Evolutionary conservation across 192 early-diverging fungal species (phyloP).

Genomic region (Backusella mclennaniae): DNA sequence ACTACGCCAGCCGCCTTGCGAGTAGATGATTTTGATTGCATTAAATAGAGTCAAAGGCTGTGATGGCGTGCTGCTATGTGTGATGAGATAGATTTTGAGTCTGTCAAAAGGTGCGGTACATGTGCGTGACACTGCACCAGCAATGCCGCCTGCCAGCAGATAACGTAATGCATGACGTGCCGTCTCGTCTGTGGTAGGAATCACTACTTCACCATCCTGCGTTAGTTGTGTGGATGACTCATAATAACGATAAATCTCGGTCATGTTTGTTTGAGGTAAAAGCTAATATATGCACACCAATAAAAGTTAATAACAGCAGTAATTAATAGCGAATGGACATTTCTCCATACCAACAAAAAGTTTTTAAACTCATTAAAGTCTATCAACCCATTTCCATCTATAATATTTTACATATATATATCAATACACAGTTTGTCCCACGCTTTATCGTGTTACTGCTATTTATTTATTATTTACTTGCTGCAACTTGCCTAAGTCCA

Average conservation of each 20-base stretch:
- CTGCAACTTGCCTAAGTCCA: constrained; percentile 45
- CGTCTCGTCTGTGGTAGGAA: constrained; percentile 47
- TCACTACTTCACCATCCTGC: constrained; percentile 64
- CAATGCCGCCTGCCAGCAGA: constrained; percentile 66
- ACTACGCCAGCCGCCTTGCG: constrained; percentile 58
- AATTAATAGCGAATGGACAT: neutral
- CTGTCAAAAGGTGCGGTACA: constrained; percentile 75
- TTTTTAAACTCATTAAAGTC: constrained; percentile 66
- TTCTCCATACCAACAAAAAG: constrained; percentile 48
- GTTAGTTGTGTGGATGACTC: constrained; percentile 56
- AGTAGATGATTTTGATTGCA: constrained; percentile 55
- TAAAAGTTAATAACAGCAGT: neutral
- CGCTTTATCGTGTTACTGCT: neutral
- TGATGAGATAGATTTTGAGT: constrained; percentile 58
- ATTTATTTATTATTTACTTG: constrained; percentile 3
- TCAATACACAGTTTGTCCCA: neutral
- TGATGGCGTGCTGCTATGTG: constrained; percentile 19
- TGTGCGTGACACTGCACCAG: constrained; percentile 69
- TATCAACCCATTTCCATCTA: constrained; percentile 56
- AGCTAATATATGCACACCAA: constrained; percentile 31
- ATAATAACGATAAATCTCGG: constrained; percentile 62
- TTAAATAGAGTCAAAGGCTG: constrained; percentile 13
- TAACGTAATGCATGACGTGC: constrained; percentile 51
- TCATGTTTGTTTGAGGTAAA: constrained; percentile 56
- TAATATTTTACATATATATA: neutral